Conservation (phyloP, 768 basidiomycete species). For the Russula foetens region DNA sequence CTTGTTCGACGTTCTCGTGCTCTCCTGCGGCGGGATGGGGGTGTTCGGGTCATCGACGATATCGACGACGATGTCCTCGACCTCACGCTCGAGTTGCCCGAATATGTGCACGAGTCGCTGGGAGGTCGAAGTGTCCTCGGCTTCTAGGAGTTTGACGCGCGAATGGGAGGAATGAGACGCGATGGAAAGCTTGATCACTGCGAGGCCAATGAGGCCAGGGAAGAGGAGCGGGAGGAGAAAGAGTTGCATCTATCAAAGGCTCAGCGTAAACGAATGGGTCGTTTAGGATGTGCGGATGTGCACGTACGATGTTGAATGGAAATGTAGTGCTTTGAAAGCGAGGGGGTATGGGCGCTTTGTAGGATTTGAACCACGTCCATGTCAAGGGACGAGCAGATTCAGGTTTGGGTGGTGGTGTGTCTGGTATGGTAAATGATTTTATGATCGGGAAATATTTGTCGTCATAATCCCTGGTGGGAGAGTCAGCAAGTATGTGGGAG, state of each 20-base stretch:
- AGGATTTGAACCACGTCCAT: slow-evolving; percentile 12
- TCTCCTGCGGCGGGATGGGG: neutral
- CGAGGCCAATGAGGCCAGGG: slow-evolving; percentile 47
- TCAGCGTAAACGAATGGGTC: neutral
- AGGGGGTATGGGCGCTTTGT: slow-evolving; percentile 8
- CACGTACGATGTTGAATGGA: slow-evolving; percentile 63
- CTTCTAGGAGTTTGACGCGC: slow-evolving; percentile 62
- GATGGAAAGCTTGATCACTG: slow-evolving; percentile 48
- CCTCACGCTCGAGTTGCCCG: slow-evolving; percentile 46
- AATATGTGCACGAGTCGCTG: slow-evolving; percentile 51
- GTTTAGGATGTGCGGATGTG: neutral
- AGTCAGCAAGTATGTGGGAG: neutral
- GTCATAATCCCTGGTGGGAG: slow-evolving; percentile 2
- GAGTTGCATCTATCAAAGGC: slow-evolving; percentile 40
- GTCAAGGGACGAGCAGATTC: neutral
- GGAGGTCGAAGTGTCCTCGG: slow-evolving; percentile 35
- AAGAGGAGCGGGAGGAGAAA: slow-evolving; percentile 54
- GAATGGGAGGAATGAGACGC: slow-evolving; percentile 51
- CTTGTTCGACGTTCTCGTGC: neutral
- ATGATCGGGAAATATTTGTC: slow-evolving; percentile 18
- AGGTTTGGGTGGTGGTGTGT: slow-evolving; percentile 7
- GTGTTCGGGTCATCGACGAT: slow-evolving; percentile 36
- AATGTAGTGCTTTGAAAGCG: slow-evolving; percentile 30
- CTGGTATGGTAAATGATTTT: slow-evolving; percentile 11
- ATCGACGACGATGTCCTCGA: slow-evolving; percentile 57